A percentile compares a stretch with the other conserved stretches of the same genome.
Evolutionary conservation across 331 rosid genomes (phyloP).

Genomic region (Cydonia oblonga): DNA sequence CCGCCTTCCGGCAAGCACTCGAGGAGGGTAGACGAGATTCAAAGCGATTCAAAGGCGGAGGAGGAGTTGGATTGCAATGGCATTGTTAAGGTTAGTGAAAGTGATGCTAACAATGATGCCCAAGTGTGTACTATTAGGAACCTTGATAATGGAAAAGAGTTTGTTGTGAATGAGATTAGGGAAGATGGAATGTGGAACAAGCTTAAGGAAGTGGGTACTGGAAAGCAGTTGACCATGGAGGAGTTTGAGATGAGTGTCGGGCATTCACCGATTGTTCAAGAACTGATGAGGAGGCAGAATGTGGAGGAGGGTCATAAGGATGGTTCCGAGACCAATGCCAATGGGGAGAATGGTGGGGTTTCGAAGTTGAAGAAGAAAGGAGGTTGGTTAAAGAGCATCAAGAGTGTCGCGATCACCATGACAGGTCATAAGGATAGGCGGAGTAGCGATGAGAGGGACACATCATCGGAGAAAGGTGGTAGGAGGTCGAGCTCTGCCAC

Average conservation of each 20-base stretch:
- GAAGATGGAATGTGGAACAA: slow-evolving; percentile 73
- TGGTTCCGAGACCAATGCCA: slow-evolving; percentile 27
- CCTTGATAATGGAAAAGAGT: slow-evolving; percentile 88
- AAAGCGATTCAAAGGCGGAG: slow-evolving; percentile 15
- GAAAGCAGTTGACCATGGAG: slow-evolving; percentile 91
- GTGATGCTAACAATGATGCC: background rate
- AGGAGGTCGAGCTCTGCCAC: slow-evolving; percentile 93
- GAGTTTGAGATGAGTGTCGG: slow-evolving; percentile 96
- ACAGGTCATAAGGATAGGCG: slow-evolving; percentile 65
- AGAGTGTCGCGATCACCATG: slow-evolving; percentile 57
- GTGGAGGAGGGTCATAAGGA: slow-evolving; percentile 49
- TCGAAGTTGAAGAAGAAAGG: slow-evolving; percentile 66
- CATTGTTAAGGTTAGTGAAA: slow-evolving; percentile 17
- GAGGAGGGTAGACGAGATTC: slow-evolving; percentile 34
- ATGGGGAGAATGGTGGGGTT: slow-evolving; percentile 21
- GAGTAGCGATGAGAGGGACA: slow-evolving; percentile 88
- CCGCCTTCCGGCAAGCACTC: slow-evolving; percentile 57
- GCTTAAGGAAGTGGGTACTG: slow-evolving; percentile 80
- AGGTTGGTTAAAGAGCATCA: slow-evolving; percentile 72
- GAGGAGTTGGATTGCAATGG: slow-evolving; percentile 22
- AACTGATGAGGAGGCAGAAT: slow-evolving; percentile 81
- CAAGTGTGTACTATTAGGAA: slow-evolving; percentile 64
- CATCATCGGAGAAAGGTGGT: slow-evolving; percentile 84
- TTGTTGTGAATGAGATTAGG: slow-evolving; percentile 70
- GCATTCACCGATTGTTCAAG: slow-evolving; percentile 91